Evolutionary conservation across 2,329 filamentous ascomycete species (phyloP).

Genomic region (Golovinomyces cichoracearum): DNA sequence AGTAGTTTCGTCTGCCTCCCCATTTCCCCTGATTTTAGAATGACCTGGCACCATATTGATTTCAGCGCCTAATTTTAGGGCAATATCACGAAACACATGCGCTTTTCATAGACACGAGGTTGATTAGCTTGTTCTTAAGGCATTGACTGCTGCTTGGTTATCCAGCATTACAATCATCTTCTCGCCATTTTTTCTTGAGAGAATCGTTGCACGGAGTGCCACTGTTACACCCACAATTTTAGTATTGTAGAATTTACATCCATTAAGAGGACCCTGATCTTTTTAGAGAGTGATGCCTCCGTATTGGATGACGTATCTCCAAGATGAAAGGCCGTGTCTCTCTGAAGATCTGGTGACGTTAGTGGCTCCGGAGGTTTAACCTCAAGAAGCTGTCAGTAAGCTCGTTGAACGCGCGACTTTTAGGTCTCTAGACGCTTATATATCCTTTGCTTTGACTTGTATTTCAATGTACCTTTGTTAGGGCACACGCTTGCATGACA

Average conservation of each 20-base stretch:
- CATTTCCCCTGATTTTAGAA: background rate
- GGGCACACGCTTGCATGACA: too few species aligned
- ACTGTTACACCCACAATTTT: background rate
- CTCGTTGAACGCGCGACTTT: too few species aligned
- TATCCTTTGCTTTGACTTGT: too few species aligned
- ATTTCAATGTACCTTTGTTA: too few species aligned
- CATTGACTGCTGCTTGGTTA: background rate
- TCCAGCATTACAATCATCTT: background rate
- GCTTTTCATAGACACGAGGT: background rate
- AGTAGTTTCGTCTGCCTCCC: background rate
- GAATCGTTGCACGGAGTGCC: background rate
- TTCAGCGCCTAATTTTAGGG: background rate
- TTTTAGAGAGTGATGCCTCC: background rate
- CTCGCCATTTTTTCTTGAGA: background rate
- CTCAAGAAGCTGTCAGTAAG: too few species aligned
- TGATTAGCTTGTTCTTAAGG: background rate
- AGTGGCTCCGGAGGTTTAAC: too few species aligned
- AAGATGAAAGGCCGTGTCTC: background rate
- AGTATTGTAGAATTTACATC: background rate
- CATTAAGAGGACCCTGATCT: background rate
- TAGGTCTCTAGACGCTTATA: too few species aligned
- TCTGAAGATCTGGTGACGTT: background rate
- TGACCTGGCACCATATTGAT: background rate
- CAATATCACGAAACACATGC: background rate
- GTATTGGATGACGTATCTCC: background rate